Conservation (phyloP, 1,284 basidiomycete species). For the Anthracocystis panici-leucophaei region DNA sequence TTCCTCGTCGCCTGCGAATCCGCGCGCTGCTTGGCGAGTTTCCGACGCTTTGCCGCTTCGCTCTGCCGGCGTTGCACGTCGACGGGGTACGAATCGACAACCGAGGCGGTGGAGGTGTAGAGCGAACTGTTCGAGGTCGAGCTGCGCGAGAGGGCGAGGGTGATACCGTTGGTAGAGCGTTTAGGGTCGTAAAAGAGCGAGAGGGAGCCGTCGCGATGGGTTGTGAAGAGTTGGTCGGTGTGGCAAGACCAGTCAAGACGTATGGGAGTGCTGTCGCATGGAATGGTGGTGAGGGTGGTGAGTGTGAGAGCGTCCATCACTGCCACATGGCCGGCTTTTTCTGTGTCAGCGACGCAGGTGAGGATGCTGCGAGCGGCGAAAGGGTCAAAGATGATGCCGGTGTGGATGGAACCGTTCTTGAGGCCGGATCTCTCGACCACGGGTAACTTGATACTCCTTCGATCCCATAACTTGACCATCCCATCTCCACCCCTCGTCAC, state of each 20-base stretch:
- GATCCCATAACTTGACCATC: constrained; percentile 95
- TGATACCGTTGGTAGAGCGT: constrained; percentile 89
- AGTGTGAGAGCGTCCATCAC: constrained; percentile 40
- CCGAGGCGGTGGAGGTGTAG: constrained; percentile 8
- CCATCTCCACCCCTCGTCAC: constrained; percentile 87
- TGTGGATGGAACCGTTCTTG: constrained; percentile 85
- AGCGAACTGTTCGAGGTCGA: constrained; percentile 11
- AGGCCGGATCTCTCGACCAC: constrained; percentile 76
- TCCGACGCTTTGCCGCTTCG: constrained; percentile 77
- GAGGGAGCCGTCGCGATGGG: constrained; percentile 76
- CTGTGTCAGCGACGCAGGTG: constrained; percentile 74
- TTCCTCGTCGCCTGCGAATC: constrained; percentile 76
- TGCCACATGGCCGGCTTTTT: constrained; percentile 33
- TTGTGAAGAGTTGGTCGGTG: constrained; percentile 64
- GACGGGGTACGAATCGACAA: constrained; percentile 17
- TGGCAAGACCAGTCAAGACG: constrained; percentile 45
- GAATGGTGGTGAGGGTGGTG: constrained; percentile 5
- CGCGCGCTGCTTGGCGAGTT: constrained; percentile 86
- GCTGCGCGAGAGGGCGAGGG: constrained; percentile 78
- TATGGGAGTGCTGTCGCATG: constrained; percentile 19
- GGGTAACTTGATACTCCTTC: constrained; percentile 87
- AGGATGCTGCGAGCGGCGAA: constrained; percentile 88
- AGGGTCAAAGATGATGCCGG: constrained; percentile 87
- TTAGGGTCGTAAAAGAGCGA: constrained; percentile 89
- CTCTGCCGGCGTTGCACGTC: constrained; percentile 69